Evolutionary conservation across 1,139 yeast species (phyloP).

Genomic region (Geotrichum klebahnii): DNA sequence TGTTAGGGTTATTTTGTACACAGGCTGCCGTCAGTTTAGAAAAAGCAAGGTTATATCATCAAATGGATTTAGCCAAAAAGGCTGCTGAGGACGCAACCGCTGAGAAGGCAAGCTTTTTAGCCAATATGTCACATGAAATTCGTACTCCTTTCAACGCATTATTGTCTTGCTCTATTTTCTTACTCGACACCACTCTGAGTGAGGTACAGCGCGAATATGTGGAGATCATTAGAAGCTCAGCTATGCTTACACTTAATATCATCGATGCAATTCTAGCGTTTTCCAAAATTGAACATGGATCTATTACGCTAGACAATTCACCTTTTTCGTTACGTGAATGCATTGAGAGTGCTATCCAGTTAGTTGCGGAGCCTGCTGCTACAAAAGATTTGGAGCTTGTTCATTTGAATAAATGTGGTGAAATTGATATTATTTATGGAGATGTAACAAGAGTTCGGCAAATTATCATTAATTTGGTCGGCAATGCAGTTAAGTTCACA

Average conservation of each 20-base stretch:
- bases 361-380: conserved; percentile 53
- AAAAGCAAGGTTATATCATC: conserved; percentile 48
- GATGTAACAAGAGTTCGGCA: conserved; percentile 54
- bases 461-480: conserved; percentile 52
- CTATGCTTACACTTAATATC: conserved; percentile 52
- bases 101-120: conserved; percentile 55
- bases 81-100: conserved; percentile 60
- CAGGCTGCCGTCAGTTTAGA: conserved; percentile 55
- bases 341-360: conserved; percentile 51
- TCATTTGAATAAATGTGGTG: conserved; percentile 46
- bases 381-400: conserved; percentile 49
- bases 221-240: conserved; percentile 51
- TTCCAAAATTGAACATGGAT: conserved; percentile 56
- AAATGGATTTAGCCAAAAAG: conserved; percentile 51
- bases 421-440: conserved; percentile 46
- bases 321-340: conserved; percentile 52
- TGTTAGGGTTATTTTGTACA: conserved; percentile 48
- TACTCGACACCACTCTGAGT: conserved; percentile 49
- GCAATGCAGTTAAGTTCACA: conserved; percentile 58
- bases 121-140: conserved; percentile 56
- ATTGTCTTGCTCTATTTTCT: conserved; percentile 52
- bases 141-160: conserved; percentile 58
- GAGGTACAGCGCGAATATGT: conserved; percentile 52
- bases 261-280: conserved; percentile 57
- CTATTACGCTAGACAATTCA: conserved; percentile 46